Conservation (phyloP, 208 protist genomes). For the Trichomonas tenax region DNA sequence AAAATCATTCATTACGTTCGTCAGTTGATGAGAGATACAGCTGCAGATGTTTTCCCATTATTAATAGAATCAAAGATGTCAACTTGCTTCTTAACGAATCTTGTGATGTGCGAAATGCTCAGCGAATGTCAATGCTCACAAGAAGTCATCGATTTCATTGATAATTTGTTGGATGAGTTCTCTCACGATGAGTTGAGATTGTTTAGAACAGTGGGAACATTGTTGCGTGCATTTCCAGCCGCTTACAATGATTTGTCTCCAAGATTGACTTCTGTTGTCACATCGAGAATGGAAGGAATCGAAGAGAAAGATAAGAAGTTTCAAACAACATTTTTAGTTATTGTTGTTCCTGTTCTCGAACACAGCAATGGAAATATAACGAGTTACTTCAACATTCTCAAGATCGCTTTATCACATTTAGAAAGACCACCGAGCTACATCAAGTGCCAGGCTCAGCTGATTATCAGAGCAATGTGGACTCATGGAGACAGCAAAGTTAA, state of each 20-base stretch:
- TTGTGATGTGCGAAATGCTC: neutral
- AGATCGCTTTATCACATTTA: neutral
- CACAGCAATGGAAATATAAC: neutral
- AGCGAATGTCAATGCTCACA: neutral
- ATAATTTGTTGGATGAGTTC: neutral
- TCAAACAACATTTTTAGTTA: neutral
- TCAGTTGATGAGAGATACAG: neutral
- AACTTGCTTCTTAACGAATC: neutral
- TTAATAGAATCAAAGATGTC: neutral
- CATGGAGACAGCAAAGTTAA: neutral
- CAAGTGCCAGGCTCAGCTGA: neutral
- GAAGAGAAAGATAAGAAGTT: neutral
- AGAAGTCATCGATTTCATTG: neutral
- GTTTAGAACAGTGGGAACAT: neutral
- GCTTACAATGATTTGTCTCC: neutral
- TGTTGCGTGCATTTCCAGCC: neutral
- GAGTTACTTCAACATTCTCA: neutral
- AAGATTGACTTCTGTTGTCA: neutral
- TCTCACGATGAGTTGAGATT: neutral
- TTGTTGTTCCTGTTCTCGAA: neutral
- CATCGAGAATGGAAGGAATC: neutral
- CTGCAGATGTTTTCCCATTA: neutral
- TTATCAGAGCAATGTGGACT: neutral
- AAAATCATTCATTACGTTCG: neutral
- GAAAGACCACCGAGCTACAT: neutral